A percentile compares a stretch with the other conserved stretches of the same genome.
Evolutionary conservation across 2,329 filamentous ascomycete genomes (phyloP).

Genomic region (Alternaria sp.): DNA sequence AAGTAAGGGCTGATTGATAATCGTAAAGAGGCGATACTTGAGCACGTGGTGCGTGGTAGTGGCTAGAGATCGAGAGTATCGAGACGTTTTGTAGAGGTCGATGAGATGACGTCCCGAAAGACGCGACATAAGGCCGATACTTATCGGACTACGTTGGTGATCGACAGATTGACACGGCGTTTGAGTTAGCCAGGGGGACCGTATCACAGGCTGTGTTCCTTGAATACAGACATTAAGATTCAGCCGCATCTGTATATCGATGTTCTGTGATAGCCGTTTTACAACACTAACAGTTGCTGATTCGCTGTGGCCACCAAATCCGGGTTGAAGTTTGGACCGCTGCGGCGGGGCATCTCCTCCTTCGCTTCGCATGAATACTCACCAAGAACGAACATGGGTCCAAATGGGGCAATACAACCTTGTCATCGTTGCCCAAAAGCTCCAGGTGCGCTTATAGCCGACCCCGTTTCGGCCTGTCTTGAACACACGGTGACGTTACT

Average conservation of each 20-base stretch:
- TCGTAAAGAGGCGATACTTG: not conserved
- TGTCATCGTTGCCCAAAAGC: conserved; percentile 1
- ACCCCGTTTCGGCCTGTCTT: conserved; percentile 3
- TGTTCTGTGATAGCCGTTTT: not conserved
- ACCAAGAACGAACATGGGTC: conserved; percentile 1
- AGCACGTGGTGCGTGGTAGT: not conserved
- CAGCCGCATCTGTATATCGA: not conserved
- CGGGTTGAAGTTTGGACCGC: not conserved
- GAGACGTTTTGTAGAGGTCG: not conserved
- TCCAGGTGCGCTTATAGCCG: not conserved
- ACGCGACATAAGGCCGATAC: not conserved
- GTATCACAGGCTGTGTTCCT: not conserved
- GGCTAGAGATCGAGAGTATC: not conserved
- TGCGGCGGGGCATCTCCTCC: not conserved
- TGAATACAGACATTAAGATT: not conserved
- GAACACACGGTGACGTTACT: conserved; percentile 10
- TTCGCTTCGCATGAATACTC: not conserved
- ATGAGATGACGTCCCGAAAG: not conserved
- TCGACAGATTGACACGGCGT: not conserved
- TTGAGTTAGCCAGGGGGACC: not conserved
- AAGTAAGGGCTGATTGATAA: not conserved
- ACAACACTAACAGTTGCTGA: not conserved
- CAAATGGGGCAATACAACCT: conserved; percentile 1
- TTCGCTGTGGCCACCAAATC: not conserved
- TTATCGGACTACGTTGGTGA: not conserved